Percentiles rank a stretch among this genome's conserved stretches.
Conservation (phyloP, 495 filamentous ascomycete species). For the Astrothelium macrocarpum region DNA sequence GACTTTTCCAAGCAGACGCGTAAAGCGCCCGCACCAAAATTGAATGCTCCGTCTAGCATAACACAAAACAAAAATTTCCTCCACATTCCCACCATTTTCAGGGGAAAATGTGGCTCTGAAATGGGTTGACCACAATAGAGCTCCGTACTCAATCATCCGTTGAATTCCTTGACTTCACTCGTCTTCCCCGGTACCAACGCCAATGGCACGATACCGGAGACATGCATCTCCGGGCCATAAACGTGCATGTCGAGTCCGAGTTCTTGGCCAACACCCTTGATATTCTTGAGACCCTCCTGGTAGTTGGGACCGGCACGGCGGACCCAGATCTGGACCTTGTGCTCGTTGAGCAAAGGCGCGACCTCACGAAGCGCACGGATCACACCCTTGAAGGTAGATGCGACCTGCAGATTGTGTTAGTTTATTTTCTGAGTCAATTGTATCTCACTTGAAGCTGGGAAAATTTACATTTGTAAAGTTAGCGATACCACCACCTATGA, state of each 20-base stretch:
- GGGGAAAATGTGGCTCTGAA: not conserved
- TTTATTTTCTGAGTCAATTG: too few species aligned
- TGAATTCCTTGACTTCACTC: constrained; percentile 39
- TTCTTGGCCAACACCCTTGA: constrained; percentile 91
- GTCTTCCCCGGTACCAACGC: constrained; percentile 51
- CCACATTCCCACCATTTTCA: not conserved
- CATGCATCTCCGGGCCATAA: constrained; percentile 95
- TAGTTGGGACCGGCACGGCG: constrained; percentile 98
- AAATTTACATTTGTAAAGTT: constrained; percentile 84
- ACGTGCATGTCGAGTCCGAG: constrained; percentile 91
- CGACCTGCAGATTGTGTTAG: constrained; percentile 50
- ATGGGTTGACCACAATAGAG: not conserved
- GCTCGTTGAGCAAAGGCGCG: constrained; percentile 74
- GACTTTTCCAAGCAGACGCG: not conserved
- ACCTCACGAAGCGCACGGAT: constrained; percentile 95
- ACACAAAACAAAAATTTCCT: not conserved
- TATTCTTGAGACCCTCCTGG: constrained; percentile 99
- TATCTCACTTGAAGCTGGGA: too few species aligned
- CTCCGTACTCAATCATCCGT: constrained; percentile 17
- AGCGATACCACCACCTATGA: constrained; percentile 99
- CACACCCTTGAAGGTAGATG: constrained; percentile 98
- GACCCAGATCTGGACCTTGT: constrained; percentile 99
- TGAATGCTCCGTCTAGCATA: not conserved
- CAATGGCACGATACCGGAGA: constrained; percentile 59
- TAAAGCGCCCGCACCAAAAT: not conserved